Evolutionary conservation across 441 rosid genomes (phyloP).

Genomic region (Monsonia emarginata): DNA sequence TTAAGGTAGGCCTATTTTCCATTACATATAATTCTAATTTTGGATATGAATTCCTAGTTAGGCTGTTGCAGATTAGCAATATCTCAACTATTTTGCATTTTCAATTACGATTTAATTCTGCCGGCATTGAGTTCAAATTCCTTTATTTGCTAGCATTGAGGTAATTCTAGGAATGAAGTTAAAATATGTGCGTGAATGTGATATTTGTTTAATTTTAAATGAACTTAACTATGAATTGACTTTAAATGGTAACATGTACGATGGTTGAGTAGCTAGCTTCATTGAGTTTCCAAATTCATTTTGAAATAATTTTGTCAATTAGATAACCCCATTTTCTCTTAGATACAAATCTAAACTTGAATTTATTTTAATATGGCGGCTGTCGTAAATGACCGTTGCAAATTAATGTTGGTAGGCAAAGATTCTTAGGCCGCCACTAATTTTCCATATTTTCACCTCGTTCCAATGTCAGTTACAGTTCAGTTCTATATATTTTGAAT

Average conservation of each 20-base stretch:
- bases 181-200: too few species aligned
- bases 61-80: too few species aligned
- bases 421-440: background rate
- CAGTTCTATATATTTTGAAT: background rate
- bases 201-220: background rate
- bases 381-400: too few species aligned
- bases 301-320: background rate
- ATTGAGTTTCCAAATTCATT: too few species aligned
- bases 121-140: background rate
- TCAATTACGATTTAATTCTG: background rate
- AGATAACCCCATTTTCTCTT: background rate
- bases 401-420: background rate
- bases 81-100: background rate
- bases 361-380: too few species aligned
- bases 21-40: background rate
- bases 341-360: background rate
- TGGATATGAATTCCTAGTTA: too few species aligned
- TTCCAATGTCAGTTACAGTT: background rate
- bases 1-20: background rate
- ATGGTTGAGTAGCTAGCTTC: background rate
- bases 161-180: too few species aligned
- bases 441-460: background rate
- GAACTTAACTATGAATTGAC: background rate
- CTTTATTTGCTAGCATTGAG: background rate
- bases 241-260: background rate